These are phyloP conservation scores for Fusarium sp. DNA, from an alignment of 2,329 filamentous ascomycete genomes.

Conservation along the genomic window DNA sequence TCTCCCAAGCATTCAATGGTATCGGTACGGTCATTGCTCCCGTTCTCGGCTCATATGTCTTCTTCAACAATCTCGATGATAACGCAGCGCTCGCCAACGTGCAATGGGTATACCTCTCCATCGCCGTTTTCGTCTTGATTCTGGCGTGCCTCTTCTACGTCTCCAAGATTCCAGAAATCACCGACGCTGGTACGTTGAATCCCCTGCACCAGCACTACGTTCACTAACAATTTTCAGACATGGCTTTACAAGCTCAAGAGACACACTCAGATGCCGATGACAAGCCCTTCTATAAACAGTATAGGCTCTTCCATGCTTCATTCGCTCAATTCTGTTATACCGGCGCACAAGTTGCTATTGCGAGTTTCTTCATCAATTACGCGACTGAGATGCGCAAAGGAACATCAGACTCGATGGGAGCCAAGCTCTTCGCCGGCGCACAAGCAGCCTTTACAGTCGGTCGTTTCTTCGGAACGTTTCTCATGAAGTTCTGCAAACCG, in stretches of 20 bases:
- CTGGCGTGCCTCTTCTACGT: constrained; percentile 75
- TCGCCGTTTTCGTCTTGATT: constrained; percentile 75
- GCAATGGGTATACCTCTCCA: constrained; percentile 80
- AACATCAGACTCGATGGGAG: constrained; percentile 62
- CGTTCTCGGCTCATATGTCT: constrained; percentile 76
- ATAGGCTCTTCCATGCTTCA: constrained; percentile 78
- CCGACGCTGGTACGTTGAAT: constrained; percentile 52
- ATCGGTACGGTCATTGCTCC: constrained; percentile 79
- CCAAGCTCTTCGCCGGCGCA: constrained; percentile 77
- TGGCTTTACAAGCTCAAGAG: constrained; percentile 68
- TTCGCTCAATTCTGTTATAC: constrained; percentile 83
- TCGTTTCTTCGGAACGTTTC: constrained; percentile 71
- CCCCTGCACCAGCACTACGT: fast-evolving
- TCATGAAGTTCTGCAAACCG: constrained; percentile 75
- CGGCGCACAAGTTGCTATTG: constrained; percentile 75
- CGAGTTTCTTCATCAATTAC: constrained; percentile 79
- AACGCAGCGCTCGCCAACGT: constrained; percentile 70
- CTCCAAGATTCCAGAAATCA: constrained; percentile 76
- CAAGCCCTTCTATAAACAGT: constrained; percentile 75
- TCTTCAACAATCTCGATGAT: constrained; percentile 72
- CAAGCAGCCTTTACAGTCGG: constrained; percentile 79
- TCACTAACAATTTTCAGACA: constrained; percentile 59
- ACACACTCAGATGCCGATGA: constrained; percentile 63
- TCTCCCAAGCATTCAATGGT: constrained; percentile 81
- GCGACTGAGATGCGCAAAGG: constrained; percentile 67